Conservation (phyloP, 257 asterid genomes). For the Primulina tabacum region DNA sequence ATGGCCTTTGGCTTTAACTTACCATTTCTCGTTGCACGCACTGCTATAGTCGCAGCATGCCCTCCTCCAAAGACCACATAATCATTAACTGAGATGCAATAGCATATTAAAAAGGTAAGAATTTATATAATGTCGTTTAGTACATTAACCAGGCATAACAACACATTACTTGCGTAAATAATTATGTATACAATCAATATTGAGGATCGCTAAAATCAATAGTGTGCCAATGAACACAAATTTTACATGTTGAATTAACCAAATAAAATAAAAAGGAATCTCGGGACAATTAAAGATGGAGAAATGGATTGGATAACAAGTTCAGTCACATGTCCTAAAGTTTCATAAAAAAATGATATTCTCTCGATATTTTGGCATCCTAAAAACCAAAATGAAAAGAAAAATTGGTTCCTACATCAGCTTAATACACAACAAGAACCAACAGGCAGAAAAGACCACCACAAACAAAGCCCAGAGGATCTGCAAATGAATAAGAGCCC, state of each 20-base stretch:
- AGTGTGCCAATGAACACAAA: neutral
- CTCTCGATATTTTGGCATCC: neutral
- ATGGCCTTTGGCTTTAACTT: constrained; percentile 72
- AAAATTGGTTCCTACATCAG: no score
- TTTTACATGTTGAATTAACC: neutral
- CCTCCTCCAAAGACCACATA: constrained; percentile 91
- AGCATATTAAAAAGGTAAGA: constrained; percentile 19
- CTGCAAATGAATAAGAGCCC: neutral
- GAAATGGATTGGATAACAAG: neutral
- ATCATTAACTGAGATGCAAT: constrained; percentile 49
- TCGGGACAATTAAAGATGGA: neutral
- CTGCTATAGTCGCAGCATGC: constrained; percentile 91
- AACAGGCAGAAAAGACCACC: no score
- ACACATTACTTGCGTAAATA: constrained; percentile 4
- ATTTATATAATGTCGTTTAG: constrained; percentile 4
- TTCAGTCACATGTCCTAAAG: neutral
- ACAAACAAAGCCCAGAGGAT: no score
- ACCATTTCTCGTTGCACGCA: constrained; percentile 79
- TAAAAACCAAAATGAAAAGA: neutral
- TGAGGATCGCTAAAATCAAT: neutral
- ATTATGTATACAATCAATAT: neutral
- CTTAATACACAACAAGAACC: no score
- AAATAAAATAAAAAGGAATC: neutral
- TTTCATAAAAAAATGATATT: neutral
- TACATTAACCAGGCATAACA: constrained; percentile 13